Conservation (phyloP, 148 eudicot genomes). For the Silene uniflora region DNA sequence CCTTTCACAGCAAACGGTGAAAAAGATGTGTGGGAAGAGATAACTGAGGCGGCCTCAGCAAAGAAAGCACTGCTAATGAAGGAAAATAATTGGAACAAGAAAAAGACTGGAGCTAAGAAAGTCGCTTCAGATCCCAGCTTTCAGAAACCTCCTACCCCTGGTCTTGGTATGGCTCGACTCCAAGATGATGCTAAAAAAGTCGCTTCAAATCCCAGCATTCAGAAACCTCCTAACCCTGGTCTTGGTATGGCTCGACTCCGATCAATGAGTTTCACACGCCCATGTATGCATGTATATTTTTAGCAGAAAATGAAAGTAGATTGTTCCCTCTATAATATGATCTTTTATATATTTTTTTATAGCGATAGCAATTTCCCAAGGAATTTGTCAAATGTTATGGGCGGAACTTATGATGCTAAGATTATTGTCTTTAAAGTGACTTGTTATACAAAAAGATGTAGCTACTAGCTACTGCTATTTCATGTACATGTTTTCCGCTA, state of each 20-base stretch:
- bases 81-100: conserved; percentile 50
- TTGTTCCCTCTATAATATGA: neutral
- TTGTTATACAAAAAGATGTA: too few species aligned
- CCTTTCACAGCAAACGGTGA: conserved; percentile 30
- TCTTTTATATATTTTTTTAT: too few species aligned
- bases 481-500: neutral
- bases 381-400: too few species aligned
- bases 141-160: too few species aligned
- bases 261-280: too few species aligned
- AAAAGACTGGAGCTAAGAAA: conserved; percentile 28
- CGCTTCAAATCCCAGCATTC: conserved; percentile 20
- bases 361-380: too few species aligned
- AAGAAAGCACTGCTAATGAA: conserved; percentile 55
- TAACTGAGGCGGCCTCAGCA: conserved; percentile 42
- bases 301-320: neutral
- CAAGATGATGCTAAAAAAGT: conserved; percentile 18
- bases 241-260: conserved; percentile 32
- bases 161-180: conserved; percentile 39
- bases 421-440: too few species aligned
- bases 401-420: too few species aligned
- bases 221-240: conserved; percentile 25
- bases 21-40: conserved; percentile 62
- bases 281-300: too few species aligned
- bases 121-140: too few species aligned
- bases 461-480: too few species aligned